These are phyloP conservation scores for Bombardia bombarda DNA, from an alignment of 495 filamentous ascomycete genomes.

Conservation along the genomic window DNA sequence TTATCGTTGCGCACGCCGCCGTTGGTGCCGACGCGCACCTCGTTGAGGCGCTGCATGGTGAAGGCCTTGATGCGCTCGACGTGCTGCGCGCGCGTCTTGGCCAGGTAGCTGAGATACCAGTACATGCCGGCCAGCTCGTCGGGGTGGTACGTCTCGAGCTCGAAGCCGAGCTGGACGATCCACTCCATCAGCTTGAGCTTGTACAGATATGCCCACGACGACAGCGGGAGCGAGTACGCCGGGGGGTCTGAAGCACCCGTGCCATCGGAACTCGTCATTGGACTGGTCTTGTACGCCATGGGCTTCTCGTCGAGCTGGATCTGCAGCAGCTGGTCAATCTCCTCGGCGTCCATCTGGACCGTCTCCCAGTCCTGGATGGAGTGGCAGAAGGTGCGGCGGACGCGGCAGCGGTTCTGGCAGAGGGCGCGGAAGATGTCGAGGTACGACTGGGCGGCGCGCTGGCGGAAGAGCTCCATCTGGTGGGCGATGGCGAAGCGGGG, in stretches of 20 bases:
- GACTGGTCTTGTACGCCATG: slow-evolving; percentile 23
- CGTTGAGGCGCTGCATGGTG: slow-evolving; percentile 26
- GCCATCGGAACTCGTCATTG: slow-evolving; percentile 19
- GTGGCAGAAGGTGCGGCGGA: slow-evolving; percentile 77
- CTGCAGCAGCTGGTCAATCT: slow-evolving; percentile 67
- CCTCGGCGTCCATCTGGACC: slow-evolving; percentile 74
- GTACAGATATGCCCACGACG: slow-evolving; percentile 82
- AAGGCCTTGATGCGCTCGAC: slow-evolving; percentile 66
- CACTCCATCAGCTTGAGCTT: slow-evolving; percentile 82
- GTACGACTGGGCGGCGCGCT: slow-evolving; percentile 66
- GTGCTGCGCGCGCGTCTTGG: slow-evolving; percentile 48
- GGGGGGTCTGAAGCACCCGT: slow-evolving; percentile 14
- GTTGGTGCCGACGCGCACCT: slow-evolving; percentile 13
- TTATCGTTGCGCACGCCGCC: slow-evolving; percentile 12
- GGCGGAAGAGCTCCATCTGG: slow-evolving; percentile 73
- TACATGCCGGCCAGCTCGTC: slow-evolving; percentile 89
- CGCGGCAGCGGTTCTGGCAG: slow-evolving; percentile 83
- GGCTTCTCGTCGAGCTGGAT: slow-evolving; percentile 55
- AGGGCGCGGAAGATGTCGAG: slow-evolving; percentile 73
- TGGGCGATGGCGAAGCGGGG: slow-evolving; percentile 67
- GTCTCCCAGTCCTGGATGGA: slow-evolving; percentile 75
- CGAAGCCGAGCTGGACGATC: slow-evolving; percentile 91
- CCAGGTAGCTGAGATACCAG: slow-evolving; percentile 62
- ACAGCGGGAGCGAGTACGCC: slow-evolving; percentile 58
- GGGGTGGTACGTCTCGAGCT: slow-evolving; percentile 78